A percentile compares a stretch with the other conserved stretches of the same genome.
Conservation (phyloP, 805 yeast genomes). For the Lipomyces yamadae region DNA sequence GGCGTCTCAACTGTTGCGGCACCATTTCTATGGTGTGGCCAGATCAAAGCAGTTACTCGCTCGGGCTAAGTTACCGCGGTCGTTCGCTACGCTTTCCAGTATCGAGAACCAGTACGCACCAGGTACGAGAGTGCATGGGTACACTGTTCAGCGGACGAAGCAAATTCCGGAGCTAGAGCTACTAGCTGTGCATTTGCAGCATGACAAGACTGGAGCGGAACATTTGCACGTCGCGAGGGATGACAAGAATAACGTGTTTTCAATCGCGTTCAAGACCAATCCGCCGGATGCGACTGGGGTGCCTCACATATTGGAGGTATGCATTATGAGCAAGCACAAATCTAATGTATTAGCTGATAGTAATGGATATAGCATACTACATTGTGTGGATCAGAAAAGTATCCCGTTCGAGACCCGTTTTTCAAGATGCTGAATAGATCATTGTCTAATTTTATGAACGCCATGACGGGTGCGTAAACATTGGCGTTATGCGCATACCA, state of each 20-base stretch:
- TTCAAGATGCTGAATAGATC: conserved; percentile 96
- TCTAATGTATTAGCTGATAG: background rate
- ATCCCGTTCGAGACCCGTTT: conserved; percentile 95
- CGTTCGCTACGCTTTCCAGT: conserved; percentile 24
- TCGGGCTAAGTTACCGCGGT: conserved; percentile 4
- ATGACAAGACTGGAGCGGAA: conserved; percentile 69
- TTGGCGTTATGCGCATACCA: background rate
- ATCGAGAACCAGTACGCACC: conserved; percentile 20
- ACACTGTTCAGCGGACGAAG: conserved; percentile 62
- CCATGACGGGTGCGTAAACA: conserved; percentile 66
- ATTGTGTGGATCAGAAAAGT: conserved; percentile 87
- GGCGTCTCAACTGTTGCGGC: background rate
- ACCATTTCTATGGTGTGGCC: background rate
- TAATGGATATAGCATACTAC: conserved; percentile 69
- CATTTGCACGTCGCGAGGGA: conserved; percentile 86
- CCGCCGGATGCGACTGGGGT: conserved; percentile 96
- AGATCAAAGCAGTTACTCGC: background rate
- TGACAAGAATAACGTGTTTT: conserved; percentile 85
- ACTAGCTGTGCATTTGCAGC: conserved; percentile 75
- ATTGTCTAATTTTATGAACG: conserved; percentile 96
- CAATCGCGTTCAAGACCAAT: conserved; percentile 87
- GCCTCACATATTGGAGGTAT: conserved; percentile 83
- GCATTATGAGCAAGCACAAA: conserved; percentile 2
- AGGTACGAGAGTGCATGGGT: conserved; percentile 58
- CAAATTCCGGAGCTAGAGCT: conserved; percentile 82